A percentile compares a stretch with the other conserved stretches of the same genome.
phyloP scores from a whole-genome alignment of 495 filamentous ascomycete genomes.

The Penicillium ucsense region DNA sequence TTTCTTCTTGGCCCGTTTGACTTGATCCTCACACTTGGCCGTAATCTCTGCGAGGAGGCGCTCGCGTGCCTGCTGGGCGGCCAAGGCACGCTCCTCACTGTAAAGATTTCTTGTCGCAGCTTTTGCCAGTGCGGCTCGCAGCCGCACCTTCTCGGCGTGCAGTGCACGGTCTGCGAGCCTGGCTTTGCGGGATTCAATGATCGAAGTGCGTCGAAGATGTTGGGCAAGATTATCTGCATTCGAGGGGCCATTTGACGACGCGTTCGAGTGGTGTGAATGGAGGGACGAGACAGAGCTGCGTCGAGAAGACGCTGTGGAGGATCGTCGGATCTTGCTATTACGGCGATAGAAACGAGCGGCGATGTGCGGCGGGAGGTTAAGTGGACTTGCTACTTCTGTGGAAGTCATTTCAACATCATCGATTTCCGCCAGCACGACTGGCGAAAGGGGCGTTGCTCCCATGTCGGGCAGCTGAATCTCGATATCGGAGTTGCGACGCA shows the following conservation, averaged over 20 bases:
- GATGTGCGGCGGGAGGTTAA: conserved; percentile 70
- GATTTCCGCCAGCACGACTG: conserved; percentile 17
- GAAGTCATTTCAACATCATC: conserved; percentile 39
- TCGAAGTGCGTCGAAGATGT: conserved; percentile 81
- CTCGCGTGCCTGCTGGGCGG: conserved; percentile 86
- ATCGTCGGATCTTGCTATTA: conserved; percentile 59
- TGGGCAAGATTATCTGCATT: conserved; percentile 80
- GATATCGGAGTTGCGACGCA: conserved; percentile 40
- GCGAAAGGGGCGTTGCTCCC: conserved; percentile 20
- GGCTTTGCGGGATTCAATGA: conserved; percentile 87
- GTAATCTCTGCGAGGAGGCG: conserved; percentile 88
- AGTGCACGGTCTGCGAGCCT: conserved; percentile 86
- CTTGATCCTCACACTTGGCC: conserved; percentile 89
- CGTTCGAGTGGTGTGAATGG: conserved; percentile 61
- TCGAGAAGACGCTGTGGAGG: conserved; percentile 77
- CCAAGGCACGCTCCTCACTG: conserved; percentile 73
- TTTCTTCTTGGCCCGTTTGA: conserved; percentile 83
- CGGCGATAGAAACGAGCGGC: conserved; percentile 77
- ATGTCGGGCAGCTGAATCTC: conserved; percentile 37
- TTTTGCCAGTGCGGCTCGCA: conserved; percentile 78
- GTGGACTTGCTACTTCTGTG: conserved; percentile 30
- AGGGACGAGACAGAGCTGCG: conserved; percentile 83
- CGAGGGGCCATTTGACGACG: conserved; percentile 51
- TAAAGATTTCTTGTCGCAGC: conserved; percentile 54
- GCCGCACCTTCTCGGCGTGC: conserved; percentile 93